Evolutionary conservation across 768 basidiomycete species (phyloP).

Genomic region (Boletus subcaerulescens): DNA sequence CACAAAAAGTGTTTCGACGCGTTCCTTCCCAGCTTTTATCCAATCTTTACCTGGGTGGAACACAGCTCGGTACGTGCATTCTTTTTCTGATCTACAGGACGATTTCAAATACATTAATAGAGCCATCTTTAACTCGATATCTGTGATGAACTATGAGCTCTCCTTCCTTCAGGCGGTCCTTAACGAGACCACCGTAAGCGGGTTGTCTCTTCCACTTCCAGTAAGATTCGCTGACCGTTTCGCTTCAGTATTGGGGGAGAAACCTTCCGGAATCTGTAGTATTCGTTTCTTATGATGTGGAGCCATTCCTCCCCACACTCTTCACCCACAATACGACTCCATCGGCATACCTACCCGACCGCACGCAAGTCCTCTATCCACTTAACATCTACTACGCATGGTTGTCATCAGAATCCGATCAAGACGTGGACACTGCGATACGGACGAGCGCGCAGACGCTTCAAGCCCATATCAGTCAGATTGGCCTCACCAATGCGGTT

Average conservation of each 20-base stretch:
- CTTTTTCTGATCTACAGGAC: neutral
- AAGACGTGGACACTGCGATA: constrained; percentile 34
- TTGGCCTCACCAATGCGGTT: constrained; percentile 23
- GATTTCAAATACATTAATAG: neutral
- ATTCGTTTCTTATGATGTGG: constrained; percentile 31
- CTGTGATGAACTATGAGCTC: constrained; percentile 3
- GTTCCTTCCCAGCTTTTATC: constrained; percentile 17
- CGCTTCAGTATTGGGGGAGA: constrained; percentile 17
- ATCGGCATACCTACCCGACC: constrained; percentile 47
- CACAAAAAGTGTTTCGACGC: constrained; percentile 3
- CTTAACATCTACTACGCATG: constrained; percentile 42
- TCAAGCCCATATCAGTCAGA: constrained; percentile 28
- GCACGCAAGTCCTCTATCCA: constrained; percentile 36
- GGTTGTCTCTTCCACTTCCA: neutral
- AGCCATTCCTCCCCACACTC: constrained; percentile 49
- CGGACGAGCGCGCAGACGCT: constrained; percentile 38
- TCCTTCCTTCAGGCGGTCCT: constrained; percentile 16
- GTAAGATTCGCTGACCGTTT: neutral
- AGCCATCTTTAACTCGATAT: constrained; percentile 5
- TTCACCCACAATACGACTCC: constrained; percentile 35
- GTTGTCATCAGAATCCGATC: neutral
- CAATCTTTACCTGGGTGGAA: neutral
- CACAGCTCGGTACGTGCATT: neutral
- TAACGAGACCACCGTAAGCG: constrained; percentile 15
- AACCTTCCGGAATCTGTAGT: neutral